phyloP scores from a whole-genome alignment of 2,329 filamentous ascomycete species.

The Aureobasidium sp. region DNA sequence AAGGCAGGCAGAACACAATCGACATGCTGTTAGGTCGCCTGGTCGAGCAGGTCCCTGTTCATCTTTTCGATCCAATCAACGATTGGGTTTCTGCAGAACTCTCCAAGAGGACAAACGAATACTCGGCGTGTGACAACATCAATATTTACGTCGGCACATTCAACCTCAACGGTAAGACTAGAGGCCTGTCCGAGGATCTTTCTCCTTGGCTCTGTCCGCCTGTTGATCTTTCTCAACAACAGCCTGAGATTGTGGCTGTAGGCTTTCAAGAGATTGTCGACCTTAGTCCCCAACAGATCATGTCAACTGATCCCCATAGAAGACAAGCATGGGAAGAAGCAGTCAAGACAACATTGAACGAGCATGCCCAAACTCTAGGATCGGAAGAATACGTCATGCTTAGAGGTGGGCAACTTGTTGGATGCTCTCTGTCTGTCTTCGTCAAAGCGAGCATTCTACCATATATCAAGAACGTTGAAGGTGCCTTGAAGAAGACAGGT shows the following conservation, averaged over 20 bases:
- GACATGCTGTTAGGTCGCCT: slow-evolving; percentile 86
- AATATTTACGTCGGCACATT: slow-evolving; percentile 84
- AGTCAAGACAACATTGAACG: slow-evolving; percentile 71
- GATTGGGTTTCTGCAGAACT: slow-evolving; percentile 80
- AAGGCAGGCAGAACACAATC: slow-evolving; percentile 86
- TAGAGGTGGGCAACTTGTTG: slow-evolving; percentile 87
- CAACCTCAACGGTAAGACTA: slow-evolving; percentile 84
- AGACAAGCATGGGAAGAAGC: slow-evolving; percentile 81
- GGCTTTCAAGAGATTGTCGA: slow-evolving; percentile 99
- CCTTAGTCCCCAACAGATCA: slow-evolving; percentile 93
- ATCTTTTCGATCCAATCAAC: slow-evolving; percentile 89
- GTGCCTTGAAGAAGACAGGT: slow-evolving; percentile 86
- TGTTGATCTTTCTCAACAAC: slow-evolving; percentile 47
- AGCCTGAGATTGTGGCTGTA: slow-evolving; percentile 80
- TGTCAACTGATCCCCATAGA: slow-evolving; percentile 89
- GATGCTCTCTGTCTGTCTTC: slow-evolving; percentile 86
- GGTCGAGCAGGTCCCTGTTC: slow-evolving; percentile 74
- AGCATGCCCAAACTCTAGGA: slow-evolving; percentile 55
- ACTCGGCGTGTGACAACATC: slow-evolving; percentile 65
- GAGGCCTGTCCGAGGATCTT: slow-evolving; percentile 71
- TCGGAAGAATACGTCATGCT: slow-evolving; percentile 81
- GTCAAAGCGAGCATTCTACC: slow-evolving; percentile 70
- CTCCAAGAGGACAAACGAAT: slow-evolving; percentile 58
- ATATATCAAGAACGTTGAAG: slow-evolving; percentile 93
- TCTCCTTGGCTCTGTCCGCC: slow-evolving; percentile 76